Percentiles rank a stretch among this genome's conserved stretches.
phyloP scores from a whole-genome alignment of 345 rosid genomes.

The Clausena lansium region DNA sequence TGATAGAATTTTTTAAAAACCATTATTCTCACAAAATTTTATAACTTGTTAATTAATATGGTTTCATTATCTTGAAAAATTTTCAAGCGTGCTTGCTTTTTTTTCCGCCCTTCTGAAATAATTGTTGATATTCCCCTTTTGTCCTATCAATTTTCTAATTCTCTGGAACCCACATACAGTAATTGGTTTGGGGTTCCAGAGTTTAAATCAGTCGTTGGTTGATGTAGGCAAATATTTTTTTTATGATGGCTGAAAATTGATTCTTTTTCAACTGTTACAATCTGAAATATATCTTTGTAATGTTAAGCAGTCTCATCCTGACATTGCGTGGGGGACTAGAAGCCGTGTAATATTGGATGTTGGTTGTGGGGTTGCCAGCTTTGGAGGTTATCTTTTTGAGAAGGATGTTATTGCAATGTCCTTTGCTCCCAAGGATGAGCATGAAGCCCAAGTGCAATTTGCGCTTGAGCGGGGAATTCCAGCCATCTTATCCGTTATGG shows the following conservation, averaged over 20 bases:
- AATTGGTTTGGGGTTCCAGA: conserved; percentile 2
- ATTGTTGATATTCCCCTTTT: not conserved
- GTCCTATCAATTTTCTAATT: not conserved
- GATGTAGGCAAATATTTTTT: not conserved
- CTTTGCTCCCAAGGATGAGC: conserved; percentile 95
- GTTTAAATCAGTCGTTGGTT: not conserved
- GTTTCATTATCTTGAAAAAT: not conserved
- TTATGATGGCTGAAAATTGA: not conserved
- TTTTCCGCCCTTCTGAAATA: not conserved
- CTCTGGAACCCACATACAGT: not conserved
- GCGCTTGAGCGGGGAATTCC: conserved; percentile 94
- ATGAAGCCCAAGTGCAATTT: conserved; percentile 92
- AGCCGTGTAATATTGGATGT: conserved; percentile 79
- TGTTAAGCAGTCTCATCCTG: conserved; percentile 46
- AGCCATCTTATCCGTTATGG: conserved; percentile 81
- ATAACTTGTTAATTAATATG: not conserved
- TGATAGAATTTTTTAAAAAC: not conserved
- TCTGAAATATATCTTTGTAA: not conserved
- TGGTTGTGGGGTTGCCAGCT: conserved; percentile 95
- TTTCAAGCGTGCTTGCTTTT: not conserved
- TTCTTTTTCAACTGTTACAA: not conserved
- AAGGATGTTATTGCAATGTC: conserved; percentile 82
- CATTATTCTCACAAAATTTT: not conserved
- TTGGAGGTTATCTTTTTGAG: conserved; percentile 84
- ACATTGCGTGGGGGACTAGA: conserved; percentile 74